phyloP scores from a whole-genome alignment of 805 yeast genomes.

The Grigorovia transvaalensis region DNA sequence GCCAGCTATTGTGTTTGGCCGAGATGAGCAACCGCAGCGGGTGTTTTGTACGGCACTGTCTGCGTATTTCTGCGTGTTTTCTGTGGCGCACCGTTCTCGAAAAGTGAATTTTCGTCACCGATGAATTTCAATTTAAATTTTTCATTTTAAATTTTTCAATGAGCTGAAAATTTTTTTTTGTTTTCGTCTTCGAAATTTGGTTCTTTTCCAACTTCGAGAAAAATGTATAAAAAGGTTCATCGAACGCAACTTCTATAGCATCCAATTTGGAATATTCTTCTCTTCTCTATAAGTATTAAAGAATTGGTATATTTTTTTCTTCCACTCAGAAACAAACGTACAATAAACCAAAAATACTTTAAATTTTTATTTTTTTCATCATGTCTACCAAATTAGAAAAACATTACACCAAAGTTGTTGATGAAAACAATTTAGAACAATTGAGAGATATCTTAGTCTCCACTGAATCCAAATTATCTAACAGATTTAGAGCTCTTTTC shows the following conservation, averaged over 20 bases:
- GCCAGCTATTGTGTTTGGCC: too few species aligned
- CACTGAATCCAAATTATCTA: conserved; percentile 61
- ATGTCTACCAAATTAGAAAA: conserved; percentile 31
- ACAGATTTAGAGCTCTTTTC: conserved; percentile 89
- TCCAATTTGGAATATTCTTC: neutral
- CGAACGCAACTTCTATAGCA: neutral
- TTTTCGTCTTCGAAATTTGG: too few species aligned
- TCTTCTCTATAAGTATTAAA: neutral
- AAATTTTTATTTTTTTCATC: neutral
- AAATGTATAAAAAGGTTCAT: neutral
- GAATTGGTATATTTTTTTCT: neutral
- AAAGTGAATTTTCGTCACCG: too few species aligned
- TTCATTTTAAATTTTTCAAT: too few species aligned
- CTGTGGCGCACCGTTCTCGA: too few species aligned
- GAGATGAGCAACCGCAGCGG: too few species aligned
- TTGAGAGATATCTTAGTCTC: conserved; percentile 62
- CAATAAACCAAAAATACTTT: neutral
- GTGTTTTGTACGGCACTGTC: too few species aligned
- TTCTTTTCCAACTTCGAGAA: neutral
- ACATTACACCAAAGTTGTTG: conserved; percentile 30
- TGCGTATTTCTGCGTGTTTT: too few species aligned
- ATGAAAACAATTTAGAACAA: conserved; percentile 43
- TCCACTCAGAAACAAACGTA: neutral
- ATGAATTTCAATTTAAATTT: too few species aligned
- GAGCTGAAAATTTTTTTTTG: too few species aligned